These are phyloP conservation scores for Aspergillus baeticus DNA, from an alignment of 495 filamentous ascomycete genomes.

Conservation along the genomic window DNA sequence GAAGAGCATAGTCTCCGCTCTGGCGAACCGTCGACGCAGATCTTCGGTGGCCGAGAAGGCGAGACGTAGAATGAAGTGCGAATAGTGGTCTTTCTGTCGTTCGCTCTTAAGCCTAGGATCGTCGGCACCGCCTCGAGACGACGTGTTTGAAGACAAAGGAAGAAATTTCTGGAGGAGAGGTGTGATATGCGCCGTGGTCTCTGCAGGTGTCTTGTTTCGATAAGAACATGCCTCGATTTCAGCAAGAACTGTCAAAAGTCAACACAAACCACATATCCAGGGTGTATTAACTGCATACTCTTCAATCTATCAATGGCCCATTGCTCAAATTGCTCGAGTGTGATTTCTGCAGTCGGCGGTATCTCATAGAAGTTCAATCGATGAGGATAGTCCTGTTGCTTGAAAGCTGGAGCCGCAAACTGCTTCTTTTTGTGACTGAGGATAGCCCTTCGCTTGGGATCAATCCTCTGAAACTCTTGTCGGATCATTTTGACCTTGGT, in stretches of 20 bases:
- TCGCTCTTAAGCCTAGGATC: slow-evolving; percentile 60
- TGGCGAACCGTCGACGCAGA: slow-evolving; percentile 80
- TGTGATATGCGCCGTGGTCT: slow-evolving; percentile 76
- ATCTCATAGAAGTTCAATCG: slow-evolving; percentile 88
- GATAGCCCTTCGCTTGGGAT: slow-evolving; percentile 72
- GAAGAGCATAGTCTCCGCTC: slow-evolving; percentile 88
- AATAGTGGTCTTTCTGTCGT: slow-evolving; percentile 95
- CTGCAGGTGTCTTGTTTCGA: slow-evolving; percentile 77
- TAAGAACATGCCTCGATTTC: slow-evolving; percentile 96
- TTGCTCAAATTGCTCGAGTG: slow-evolving; percentile 96
- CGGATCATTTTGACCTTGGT: slow-evolving; percentile 60
- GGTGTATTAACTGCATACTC: slow-evolving; percentile 44
- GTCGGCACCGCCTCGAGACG: slow-evolving; percentile 48
- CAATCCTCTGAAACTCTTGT: slow-evolving; percentile 70
- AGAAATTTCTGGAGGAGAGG: slow-evolving; percentile 83
- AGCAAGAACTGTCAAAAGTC: slow-evolving; percentile 66
- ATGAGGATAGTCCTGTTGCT: slow-evolving; percentile 74
- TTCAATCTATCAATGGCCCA: slow-evolving; percentile 96
- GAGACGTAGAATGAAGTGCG: slow-evolving; percentile 92
- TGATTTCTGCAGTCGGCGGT: slow-evolving; percentile 91
- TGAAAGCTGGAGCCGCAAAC: slow-evolving; percentile 70
- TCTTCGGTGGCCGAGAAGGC: slow-evolving; percentile 93
- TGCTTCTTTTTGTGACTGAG: slow-evolving; percentile 82
- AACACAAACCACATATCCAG: not conserved
- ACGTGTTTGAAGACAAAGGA: slow-evolving; percentile 74